These are phyloP conservation scores for Cavenderia fasciculata DNA, from an alignment of 78 protist species.

Conservation along the genomic window DNA sequence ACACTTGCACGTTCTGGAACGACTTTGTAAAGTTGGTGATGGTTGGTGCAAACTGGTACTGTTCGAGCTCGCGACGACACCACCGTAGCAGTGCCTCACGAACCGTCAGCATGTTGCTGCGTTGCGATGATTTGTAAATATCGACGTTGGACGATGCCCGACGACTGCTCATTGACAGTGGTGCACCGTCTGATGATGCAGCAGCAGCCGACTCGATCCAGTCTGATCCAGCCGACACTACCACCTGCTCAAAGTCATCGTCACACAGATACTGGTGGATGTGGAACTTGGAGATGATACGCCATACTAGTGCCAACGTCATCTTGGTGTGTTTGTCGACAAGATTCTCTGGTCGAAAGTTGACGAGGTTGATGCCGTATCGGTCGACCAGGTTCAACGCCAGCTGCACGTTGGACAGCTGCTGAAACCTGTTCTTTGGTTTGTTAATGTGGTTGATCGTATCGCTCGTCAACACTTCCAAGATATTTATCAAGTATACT, in stretches of 20 bases:
- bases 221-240: neutral
- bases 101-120: neutral
- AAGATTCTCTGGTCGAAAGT: slow-evolving; percentile 54
- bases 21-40: slow-evolving; percentile 56
- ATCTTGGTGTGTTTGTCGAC: slow-evolving; percentile 52
- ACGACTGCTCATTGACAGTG: too few species aligned
- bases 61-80: slow-evolving; percentile 60
- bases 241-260: slow-evolving; percentile 7
- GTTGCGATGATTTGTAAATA: too few species aligned
- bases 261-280: slow-evolving; percentile 55
- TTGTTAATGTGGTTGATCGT: slow-evolving; percentile 20
- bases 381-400: slow-evolving; percentile 40
- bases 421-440: slow-evolving; percentile 67
- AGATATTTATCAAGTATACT: slow-evolving; percentile 22
- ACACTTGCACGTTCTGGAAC: slow-evolving; percentile 54
- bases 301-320: slow-evolving; percentile 25
- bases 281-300: slow-evolving; percentile 67
- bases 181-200: neutral
- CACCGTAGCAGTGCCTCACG: slow-evolving; percentile 53
- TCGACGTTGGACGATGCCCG: too few species aligned
- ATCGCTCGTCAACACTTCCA: slow-evolving; percentile 44
- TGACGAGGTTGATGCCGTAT: slow-evolving; percentile 63
- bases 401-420: slow-evolving; percentile 46
- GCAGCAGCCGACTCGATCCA: neutral
- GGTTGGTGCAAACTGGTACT: neutral